phyloP scores from a whole-genome alignment of 164 flowering plant species.

The Cinnamomum chago region DNA sequence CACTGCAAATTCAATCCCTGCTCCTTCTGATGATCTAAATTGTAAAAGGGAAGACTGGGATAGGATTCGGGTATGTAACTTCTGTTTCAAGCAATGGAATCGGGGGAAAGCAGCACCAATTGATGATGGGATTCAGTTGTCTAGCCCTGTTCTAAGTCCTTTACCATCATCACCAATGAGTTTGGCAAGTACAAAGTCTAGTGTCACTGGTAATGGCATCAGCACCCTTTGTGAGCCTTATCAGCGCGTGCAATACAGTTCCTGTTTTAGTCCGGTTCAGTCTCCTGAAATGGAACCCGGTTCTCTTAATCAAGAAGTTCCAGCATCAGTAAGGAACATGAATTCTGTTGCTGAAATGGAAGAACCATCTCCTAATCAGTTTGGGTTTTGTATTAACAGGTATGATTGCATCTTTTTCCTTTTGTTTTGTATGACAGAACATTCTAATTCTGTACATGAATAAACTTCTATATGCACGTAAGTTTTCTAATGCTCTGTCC shows the following conservation, averaged over 20 bases:
- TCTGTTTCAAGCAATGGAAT: slow-evolving; percentile 78
- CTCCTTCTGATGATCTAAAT: slow-evolving; percentile 36
- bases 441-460: not conserved
- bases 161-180: slow-evolving; percentile 64
- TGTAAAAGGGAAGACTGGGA: slow-evolving; percentile 52
- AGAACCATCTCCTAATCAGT: slow-evolving; percentile 37
- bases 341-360: slow-evolving; percentile 26
- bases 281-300: slow-evolving; percentile 40
- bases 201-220: slow-evolving; percentile 48
- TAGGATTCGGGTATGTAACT: slow-evolving; percentile 78
- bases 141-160: slow-evolving; percentile 40
- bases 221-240: slow-evolving; percentile 48
- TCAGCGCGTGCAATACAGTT: slow-evolving; percentile 36
- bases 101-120: slow-evolving; percentile 28
- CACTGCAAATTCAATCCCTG: slow-evolving; percentile 75
- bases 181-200: slow-evolving; percentile 63
- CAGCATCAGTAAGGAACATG: slow-evolving; percentile 27
- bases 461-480: not conserved
- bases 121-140: slow-evolving; percentile 39
- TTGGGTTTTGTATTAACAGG: slow-evolving; percentile 58
- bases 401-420: slow-evolving; percentile 11
- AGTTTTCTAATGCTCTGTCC: too few relatives aligned
- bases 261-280: slow-evolving; percentile 39
- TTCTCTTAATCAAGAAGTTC: slow-evolving; percentile 33
- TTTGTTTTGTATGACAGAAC: not conserved